These are phyloP conservation scores for Blastobotrys niveus DNA, from an alignment of 1,139 yeast genomes.

Conservation along the genomic window DNA sequence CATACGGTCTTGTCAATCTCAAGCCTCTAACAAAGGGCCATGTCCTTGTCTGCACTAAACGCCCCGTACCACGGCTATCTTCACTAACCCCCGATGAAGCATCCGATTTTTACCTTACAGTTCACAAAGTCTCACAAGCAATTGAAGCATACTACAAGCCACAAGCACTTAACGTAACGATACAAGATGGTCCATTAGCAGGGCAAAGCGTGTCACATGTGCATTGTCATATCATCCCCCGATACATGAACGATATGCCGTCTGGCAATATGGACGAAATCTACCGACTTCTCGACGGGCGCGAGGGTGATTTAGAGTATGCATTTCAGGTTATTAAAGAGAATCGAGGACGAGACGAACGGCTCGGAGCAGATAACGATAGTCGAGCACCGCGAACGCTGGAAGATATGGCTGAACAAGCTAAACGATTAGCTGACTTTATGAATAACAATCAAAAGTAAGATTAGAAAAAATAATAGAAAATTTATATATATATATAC, in stretches of 20 bases:
- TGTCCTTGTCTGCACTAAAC: conserved; percentile 72
- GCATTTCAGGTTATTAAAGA: conserved; percentile 32
- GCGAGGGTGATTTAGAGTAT: conserved; percentile 41
- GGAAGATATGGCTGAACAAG: conserved; percentile 64
- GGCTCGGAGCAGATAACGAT: conserved; percentile 36
- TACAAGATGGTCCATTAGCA: conserved; percentile 93
- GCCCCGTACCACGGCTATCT: conserved; percentile 57
- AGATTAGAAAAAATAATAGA: conserved; percentile 5
- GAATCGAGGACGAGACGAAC: conserved; percentile 31
- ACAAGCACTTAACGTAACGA: conserved; percentile 77
- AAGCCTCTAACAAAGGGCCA: conserved; percentile 93
- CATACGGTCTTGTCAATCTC: conserved; percentile 80
- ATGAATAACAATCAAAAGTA: too few species aligned
- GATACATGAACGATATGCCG: conserved; percentile 52
- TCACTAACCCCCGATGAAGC: conserved; percentile 70
- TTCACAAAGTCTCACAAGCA: conserved; percentile 66
- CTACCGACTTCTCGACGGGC: conserved; percentile 52
- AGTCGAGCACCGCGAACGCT: conserved; percentile 41
- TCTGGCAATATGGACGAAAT: conserved; percentile 54
- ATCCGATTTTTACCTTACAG: conserved; percentile 66
- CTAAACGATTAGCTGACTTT: conserved; percentile 45
- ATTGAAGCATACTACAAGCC: conserved; percentile 64
- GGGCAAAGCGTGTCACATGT: conserved; percentile 94
- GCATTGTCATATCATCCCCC: conserved; percentile 88
- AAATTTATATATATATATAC: neutral